Percentiles rank a stretch among this genome's conserved stretches.
phyloP scores from a whole-genome alignment of 108 stramenopile genomes.

The Nannochloropsis salina region DNA sequence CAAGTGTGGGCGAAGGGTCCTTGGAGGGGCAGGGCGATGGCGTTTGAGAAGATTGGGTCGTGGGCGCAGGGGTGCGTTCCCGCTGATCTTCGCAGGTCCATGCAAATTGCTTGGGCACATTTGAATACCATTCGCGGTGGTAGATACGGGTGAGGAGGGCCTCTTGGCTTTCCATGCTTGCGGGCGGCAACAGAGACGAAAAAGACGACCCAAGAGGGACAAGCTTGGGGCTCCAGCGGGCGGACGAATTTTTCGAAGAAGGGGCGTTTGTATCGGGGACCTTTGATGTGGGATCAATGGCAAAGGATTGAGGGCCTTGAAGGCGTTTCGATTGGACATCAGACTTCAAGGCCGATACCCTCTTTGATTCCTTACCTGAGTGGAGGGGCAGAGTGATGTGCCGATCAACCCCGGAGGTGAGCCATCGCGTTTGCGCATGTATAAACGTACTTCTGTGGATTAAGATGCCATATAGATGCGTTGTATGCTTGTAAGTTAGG shows the following conservation, averaged over 20 bases:
- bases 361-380: not conserved
- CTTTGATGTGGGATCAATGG: too few species aligned
- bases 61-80: not conserved
- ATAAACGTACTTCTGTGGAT: too few species aligned
- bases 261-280: too few species aligned
- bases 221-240: not conserved
- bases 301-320: too few species aligned
- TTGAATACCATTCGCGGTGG: conserved; percentile 9
- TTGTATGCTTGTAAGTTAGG: too few species aligned
- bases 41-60: not conserved
- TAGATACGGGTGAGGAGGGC: conserved; percentile 7
- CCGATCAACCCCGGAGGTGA: not conserved
- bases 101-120: not conserved
- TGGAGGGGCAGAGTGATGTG: not conserved
- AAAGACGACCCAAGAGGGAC: not conserved
- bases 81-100: not conserved
- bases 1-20: not conserved
- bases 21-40: not conserved
- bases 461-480: too few species aligned
- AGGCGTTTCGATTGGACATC: too few species aligned
- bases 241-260: not conserved
- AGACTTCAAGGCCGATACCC: too few species aligned
- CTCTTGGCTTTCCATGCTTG: not conserved
- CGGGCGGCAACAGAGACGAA: not conserved
- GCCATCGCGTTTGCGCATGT: not conserved